These are phyloP conservation scores for Amanita muscaria DNA, from an alignment of 768 basidiomycete species.

Conservation along the genomic window DNA sequence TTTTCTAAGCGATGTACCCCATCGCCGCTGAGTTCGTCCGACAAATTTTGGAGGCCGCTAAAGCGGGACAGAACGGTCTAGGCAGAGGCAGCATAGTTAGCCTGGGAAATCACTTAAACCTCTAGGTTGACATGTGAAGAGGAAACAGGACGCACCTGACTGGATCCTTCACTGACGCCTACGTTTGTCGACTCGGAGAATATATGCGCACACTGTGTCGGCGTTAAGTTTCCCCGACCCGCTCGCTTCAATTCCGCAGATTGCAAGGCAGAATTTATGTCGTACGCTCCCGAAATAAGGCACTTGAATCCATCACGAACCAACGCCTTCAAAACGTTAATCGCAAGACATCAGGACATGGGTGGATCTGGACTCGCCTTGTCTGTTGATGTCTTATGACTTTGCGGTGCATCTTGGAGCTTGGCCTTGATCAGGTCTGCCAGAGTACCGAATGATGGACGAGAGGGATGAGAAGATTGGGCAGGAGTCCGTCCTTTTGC, in stretches of 20 bases:
- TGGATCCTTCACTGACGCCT: constrained; percentile 2
- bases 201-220: constrained; percentile 5
- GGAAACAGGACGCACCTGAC: background rate
- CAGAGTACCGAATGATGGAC: constrained; percentile 16
- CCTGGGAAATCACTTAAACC: constrained; percentile 2
- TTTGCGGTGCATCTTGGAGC: constrained; percentile 13
- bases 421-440: constrained; percentile 16
- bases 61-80: background rate
- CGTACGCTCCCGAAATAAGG: constrained; percentile 1
- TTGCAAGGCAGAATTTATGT: background rate
- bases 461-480: constrained; percentile 6
- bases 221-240: background rate
- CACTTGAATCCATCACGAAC: constrained; percentile 6
- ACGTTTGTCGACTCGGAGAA: constrained; percentile 4
- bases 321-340: constrained; percentile 4
- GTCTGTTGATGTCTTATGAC: constrained; percentile 13
- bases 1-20: constrained; percentile 10
- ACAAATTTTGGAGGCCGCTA: background rate
- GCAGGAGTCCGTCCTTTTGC: constrained; percentile 3
- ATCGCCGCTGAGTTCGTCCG: constrained; percentile 4
- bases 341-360: background rate
- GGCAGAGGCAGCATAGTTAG: constrained; percentile 1
- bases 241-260: background rate
- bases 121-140: constrained; percentile 3
- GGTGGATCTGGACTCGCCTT: background rate